Conservation (phyloP, 2,329 filamentous ascomycete genomes). For the Pochonia chlamydosporia region DNA sequence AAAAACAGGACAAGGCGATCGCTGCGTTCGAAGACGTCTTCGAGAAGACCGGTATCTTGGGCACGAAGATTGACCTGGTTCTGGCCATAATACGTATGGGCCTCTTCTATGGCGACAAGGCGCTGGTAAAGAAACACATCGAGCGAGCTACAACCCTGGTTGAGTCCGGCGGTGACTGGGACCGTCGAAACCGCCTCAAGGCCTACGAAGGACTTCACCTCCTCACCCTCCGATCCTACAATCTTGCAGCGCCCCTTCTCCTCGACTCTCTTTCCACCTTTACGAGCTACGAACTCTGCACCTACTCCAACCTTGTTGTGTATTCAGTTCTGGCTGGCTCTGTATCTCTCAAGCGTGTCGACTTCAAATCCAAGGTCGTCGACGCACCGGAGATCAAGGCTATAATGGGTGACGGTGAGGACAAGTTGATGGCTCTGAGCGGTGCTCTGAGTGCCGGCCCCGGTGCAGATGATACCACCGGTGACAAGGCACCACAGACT, state of each 20-base stretch:
- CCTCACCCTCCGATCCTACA: slow-evolving; percentile 87
- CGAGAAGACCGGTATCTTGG: slow-evolving; percentile 94
- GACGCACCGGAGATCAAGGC: slow-evolving; percentile 98
- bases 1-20: slow-evolving; percentile 79
- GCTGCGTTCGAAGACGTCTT: slow-evolving; percentile 88
- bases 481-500: slow-evolving; percentile 47
- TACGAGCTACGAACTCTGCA: slow-evolving; percentile 97
- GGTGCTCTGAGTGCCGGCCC: slow-evolving; percentile 78
- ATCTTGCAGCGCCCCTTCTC: slow-evolving; percentile 80
- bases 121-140: slow-evolving; percentile 87
- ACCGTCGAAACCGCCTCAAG: slow-evolving; percentile 95
- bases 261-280: slow-evolving; percentile 97
- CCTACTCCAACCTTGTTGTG: slow-evolving; percentile 88
- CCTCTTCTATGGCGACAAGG: slow-evolving; percentile 91
- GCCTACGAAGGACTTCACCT: slow-evolving; percentile 94
- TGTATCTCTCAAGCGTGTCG: slow-evolving; percentile 88
- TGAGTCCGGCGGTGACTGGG: slow-evolving; percentile 96
- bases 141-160: slow-evolving; percentile 86
- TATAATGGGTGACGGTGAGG: slow-evolving; percentile 83
- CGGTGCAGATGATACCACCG: slow-evolving; percentile 72
- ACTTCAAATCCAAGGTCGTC: slow-evolving; percentile 98
- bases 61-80: slow-evolving; percentile 94
- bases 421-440: slow-evolving; percentile 76
- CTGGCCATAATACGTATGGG: slow-evolving; percentile 94
- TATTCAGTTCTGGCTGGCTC: slow-evolving; percentile 95